A percentile compares a stretch with the other conserved stretches of the same genome.
Conservation (phyloP, 495 filamentous ascomycete genomes). For the Mytilinidion resinicola region DNA sequence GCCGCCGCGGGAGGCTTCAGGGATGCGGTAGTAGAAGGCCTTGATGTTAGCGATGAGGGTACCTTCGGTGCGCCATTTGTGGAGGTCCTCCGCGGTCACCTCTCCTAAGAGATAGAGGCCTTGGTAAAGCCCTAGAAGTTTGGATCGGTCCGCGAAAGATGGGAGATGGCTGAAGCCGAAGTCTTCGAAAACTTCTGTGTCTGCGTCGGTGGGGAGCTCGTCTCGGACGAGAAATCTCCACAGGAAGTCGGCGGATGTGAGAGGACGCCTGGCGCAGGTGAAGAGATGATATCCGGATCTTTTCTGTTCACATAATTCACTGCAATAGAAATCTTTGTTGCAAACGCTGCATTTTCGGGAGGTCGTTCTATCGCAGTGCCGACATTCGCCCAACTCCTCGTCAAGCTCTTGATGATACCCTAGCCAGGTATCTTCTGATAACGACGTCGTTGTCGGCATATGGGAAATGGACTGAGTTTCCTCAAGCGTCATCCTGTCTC, state of each 20-base stretch:
- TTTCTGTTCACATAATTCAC: conserved; percentile 6
- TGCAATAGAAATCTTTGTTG: conserved; percentile 5
- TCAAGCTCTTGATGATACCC: not conserved
- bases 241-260: conserved; percentile 12
- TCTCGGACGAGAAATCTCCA: conserved; percentile 1
- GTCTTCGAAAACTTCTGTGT: conserved; percentile 10
- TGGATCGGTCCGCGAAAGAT: not conserved
- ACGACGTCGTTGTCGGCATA: not conserved
- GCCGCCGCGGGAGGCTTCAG: not conserved
- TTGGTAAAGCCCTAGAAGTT: conserved; percentile 4
- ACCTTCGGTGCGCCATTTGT: conserved; percentile 8
- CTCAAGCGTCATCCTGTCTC: not conserved
- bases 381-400: not conserved
- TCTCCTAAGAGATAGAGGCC: conserved; percentile 1
- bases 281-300: conserved; percentile 4
- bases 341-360: conserved; percentile 7
- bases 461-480: not conserved
- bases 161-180: conserved; percentile 9
- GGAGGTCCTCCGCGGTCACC: not conserved
- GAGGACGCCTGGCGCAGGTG: conserved; percentile 6
- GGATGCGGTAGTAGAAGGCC: conserved; percentile 3
- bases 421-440: not conserved
- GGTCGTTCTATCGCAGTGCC: not conserved
- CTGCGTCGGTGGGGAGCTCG: conserved; percentile 2
- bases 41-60: conserved; percentile 10